These are phyloP conservation scores for Nothophytophthora sp. DNA, from an alignment of 352 stramenopile genomes.

Conservation along the genomic window DNA sequence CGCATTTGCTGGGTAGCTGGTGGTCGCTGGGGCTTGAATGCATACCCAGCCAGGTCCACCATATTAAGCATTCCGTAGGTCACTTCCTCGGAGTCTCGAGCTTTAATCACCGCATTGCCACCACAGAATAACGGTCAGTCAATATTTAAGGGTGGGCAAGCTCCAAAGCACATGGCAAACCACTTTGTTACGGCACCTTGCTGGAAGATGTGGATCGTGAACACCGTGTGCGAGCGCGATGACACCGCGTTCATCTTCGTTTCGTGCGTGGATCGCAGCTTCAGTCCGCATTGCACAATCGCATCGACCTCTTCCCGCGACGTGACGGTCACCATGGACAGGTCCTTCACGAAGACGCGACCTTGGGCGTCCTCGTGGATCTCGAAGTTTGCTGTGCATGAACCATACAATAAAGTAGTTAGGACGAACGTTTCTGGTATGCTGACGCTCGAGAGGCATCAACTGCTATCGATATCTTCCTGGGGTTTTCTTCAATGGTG, in stretches of 20 bases:
- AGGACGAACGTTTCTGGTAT: too few species aligned
- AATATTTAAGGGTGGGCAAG: too few species aligned
- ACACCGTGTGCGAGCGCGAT: conserved; percentile 87
- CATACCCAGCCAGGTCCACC: conserved; percentile 74
- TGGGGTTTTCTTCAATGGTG: too few species aligned
- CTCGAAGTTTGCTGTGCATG: conserved; percentile 76
- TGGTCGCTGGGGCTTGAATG: not conserved
- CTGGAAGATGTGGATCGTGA: conserved; percentile 87
- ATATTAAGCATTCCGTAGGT: conserved; percentile 89
- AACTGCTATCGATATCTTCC: too few species aligned
- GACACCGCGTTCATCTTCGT: conserved; percentile 94
- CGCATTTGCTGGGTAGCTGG: conserved; percentile 9
- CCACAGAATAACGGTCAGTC: too few species aligned
- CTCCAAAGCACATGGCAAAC: not conserved
- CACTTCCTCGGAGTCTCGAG: conserved; percentile 67
- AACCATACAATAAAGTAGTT: not conserved
- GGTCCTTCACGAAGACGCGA: conserved; percentile 93
- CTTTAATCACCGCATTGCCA: too few species aligned
- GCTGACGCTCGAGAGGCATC: too few species aligned
- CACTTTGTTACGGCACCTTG: conserved; percentile 40
- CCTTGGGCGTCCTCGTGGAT: conserved; percentile 93
- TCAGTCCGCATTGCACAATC: conserved; percentile 86
- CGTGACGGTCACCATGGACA: conserved; percentile 90
- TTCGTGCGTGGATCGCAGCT: conserved; percentile 89
- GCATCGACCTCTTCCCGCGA: conserved; percentile 83